Conservation (phyloP, 2,329 filamentous ascomycete species). For the Paracoccidioides brasiliensis region DNA sequence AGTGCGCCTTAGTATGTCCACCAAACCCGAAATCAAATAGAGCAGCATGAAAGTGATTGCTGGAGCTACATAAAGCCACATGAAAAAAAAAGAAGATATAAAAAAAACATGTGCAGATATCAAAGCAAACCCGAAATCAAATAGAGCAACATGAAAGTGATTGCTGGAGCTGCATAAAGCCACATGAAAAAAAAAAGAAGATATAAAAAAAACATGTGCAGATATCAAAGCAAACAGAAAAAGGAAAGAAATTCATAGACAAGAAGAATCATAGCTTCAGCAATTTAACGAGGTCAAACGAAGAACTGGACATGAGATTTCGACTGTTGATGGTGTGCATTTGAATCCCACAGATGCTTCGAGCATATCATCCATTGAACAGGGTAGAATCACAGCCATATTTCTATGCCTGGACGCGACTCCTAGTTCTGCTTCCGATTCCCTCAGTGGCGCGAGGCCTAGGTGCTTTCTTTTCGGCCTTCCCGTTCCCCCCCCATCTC, state of each 20-base stretch:
- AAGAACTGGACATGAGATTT: neutral
- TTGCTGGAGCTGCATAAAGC: neutral
- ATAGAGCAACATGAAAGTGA: neutral
- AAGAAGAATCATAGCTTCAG: slow-evolving; percentile 1
- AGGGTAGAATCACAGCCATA: neutral
- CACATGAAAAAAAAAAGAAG: neutral
- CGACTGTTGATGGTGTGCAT: neutral
- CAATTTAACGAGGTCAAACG: neutral
- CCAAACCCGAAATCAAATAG: neutral
- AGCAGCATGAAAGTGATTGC: neutral
- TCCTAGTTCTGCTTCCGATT: slow-evolving; percentile 28
- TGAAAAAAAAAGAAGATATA: neutral
- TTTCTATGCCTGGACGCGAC: slow-evolving; percentile 22
- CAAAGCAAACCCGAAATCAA: neutral
- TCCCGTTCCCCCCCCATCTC: slow-evolving; percentile 14
- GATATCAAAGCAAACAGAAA: neutral
- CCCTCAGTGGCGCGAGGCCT: slow-evolving; percentile 17
- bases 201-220: no score
- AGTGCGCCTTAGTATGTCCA: slow-evolving; percentile 3
- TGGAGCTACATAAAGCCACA: neutral
- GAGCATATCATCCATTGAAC: neutral
- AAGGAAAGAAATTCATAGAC: neutral
- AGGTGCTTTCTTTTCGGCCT: slow-evolving; percentile 6
- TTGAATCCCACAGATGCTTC: neutral
- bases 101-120: no score